Conservation (phyloP, 2,329 filamentous ascomycete genomes). For the Hawksworthiomyces lignivorus region DNA sequence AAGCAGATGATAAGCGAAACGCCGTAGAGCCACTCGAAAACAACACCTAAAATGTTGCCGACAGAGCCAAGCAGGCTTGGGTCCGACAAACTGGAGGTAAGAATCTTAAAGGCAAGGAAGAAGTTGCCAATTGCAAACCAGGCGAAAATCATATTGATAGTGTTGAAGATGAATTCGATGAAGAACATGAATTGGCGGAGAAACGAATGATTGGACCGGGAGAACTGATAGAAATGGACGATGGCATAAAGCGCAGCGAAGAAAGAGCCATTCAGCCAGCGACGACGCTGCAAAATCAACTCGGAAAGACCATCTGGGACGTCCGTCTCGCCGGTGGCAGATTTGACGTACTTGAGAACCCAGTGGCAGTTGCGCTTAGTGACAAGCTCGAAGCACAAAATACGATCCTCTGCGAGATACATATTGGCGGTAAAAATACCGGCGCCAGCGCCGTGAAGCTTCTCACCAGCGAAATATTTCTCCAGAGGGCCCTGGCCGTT, state of each 20-base stretch:
- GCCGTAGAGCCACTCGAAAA: slow-evolving; percentile 96
- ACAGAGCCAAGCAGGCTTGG: slow-evolving; percentile 62
- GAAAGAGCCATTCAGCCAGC: slow-evolving; percentile 97
- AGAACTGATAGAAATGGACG: slow-evolving; percentile 92
- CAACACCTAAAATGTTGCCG: slow-evolving; percentile 73
- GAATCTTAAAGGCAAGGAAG: slow-evolving; percentile 96
- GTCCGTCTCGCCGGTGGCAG: slow-evolving; percentile 91
- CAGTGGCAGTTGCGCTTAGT: slow-evolving; percentile 96
- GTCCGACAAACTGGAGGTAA: slow-evolving; percentile 76
- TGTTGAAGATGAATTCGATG: slow-evolving; percentile 90
- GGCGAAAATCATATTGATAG: slow-evolving; percentile 93
- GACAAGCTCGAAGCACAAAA: slow-evolving; percentile 90
- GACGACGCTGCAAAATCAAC: slow-evolving; percentile 87
- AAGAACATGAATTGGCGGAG: slow-evolving; percentile 84
- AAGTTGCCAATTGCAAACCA: slow-evolving; percentile 99
- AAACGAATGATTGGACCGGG: slow-evolving; percentile 83
- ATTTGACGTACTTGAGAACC: slow-evolving; percentile 98
- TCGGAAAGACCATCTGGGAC: slow-evolving; percentile 92
- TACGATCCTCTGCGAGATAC: slow-evolving; percentile 86
- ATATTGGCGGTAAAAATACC: slow-evolving; percentile 65
- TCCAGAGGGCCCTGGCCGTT: slow-evolving; percentile 91
- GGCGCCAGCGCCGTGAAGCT: slow-evolving; percentile 87
- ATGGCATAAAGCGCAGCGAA: slow-evolving; percentile 95
- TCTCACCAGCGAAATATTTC: slow-evolving; percentile 99
- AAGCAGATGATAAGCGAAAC: slow-evolving; percentile 90